These are phyloP conservation scores for Heracleum sosnowskyi DNA, from an alignment of 129 eudicot genomes.

Conservation along the genomic window DNA sequence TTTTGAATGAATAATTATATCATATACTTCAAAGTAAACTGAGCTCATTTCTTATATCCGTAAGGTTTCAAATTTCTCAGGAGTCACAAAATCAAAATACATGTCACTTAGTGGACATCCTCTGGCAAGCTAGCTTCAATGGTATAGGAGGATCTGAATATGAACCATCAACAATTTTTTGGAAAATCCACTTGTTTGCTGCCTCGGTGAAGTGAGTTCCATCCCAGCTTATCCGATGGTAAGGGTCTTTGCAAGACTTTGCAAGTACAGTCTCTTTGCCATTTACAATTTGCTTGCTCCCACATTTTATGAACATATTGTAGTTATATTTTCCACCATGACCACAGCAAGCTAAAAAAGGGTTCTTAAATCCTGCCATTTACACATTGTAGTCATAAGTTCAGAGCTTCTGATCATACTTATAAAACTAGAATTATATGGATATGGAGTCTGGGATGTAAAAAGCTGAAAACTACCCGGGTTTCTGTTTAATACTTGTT, in stretches of 20 bases:
- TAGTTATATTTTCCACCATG: constrained; percentile 78
- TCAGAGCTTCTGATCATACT: background rate
- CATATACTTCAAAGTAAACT: constrained; percentile 15
- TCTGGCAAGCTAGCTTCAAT: constrained; percentile 42
- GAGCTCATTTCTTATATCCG: background rate
- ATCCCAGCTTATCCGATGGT: constrained; percentile 52
- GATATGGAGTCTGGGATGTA: background rate
- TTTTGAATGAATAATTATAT: too few relatives aligned
- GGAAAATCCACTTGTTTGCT: constrained; percentile 73
- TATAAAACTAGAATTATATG: background rate
- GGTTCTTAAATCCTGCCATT: constrained; percentile 65
- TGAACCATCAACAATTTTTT: constrained; percentile 49
- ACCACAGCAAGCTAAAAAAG: constrained; percentile 69
- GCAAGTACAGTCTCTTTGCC: constrained; percentile 46
- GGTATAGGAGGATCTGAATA: constrained; percentile 67
- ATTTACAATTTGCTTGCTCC: constrained; percentile 36
- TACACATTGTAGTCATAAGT: background rate
- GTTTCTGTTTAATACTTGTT: background rate
- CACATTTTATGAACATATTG: constrained; percentile 47
- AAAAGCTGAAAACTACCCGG: background rate
- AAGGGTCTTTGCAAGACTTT: constrained; percentile 54
- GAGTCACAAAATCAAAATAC: background rate
- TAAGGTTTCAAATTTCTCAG: background rate
- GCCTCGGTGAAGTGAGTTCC: constrained; percentile 83
- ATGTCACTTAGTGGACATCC: constrained; percentile 2